These are phyloP conservation scores for Cryptosporidium sp. DNA, from an alignment of 169 alveolate species.

Conservation along the genomic window DNA sequence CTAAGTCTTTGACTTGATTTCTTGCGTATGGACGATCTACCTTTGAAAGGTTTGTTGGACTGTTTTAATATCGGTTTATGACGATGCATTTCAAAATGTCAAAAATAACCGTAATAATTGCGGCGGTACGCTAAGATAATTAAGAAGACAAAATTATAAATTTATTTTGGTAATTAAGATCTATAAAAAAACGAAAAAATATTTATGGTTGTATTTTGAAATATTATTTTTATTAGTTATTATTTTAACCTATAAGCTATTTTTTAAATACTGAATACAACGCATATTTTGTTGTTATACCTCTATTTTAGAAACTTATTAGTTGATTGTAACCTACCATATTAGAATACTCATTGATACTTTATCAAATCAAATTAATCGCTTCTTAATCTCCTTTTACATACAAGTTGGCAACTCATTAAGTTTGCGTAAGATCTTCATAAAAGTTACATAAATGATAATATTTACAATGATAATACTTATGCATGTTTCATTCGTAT, in stretches of 20 bases:
- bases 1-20: not conserved
- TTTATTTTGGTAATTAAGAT: not conserved
- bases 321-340: too few relatives aligned
- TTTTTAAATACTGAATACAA: too few relatives aligned
- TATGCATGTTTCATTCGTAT: not conserved
- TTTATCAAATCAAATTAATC: not conserved
- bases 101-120: not conserved
- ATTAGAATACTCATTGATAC: not conserved
- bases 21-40: slow-evolving; percentile 12
- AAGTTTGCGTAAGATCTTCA: too few relatives aligned
- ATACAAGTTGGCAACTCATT: too few relatives aligned
- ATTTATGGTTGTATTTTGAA: not conserved
- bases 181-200: not conserved
- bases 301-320: too few relatives aligned
- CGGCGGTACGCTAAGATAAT: not conserved
- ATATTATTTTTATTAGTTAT: too few relatives aligned
- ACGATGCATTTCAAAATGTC: slow-evolving; percentile 43
- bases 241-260: too few relatives aligned
- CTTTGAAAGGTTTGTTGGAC: slow-evolving; percentile 56
- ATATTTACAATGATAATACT: not conserved
- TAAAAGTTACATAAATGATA: too few relatives aligned
- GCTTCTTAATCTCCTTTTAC: not conserved
- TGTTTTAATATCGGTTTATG: slow-evolving; percentile 54
- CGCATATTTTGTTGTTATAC: too few relatives aligned
- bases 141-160: not conserved